These are phyloP conservation scores for Metschnikowia dekortorum DNA, from an alignment of 805 yeast genomes.

Conservation along the genomic window DNA sequence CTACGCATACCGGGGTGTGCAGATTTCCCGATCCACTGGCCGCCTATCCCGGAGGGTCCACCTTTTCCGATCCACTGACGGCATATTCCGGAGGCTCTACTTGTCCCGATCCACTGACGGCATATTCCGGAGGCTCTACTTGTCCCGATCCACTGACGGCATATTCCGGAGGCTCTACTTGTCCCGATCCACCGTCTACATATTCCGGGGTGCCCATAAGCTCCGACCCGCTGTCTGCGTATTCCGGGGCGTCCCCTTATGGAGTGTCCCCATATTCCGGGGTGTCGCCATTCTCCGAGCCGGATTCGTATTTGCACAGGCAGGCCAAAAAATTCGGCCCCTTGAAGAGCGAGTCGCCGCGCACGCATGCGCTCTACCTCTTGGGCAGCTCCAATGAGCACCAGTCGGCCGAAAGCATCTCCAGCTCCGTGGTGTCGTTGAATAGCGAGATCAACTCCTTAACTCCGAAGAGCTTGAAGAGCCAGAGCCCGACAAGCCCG, in stretches of 20 bases:
- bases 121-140: no score
- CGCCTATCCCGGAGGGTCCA: no score
- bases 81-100: no score
- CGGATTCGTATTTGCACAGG: not conserved
- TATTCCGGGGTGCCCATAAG: not conserved
- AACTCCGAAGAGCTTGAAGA: not conserved
- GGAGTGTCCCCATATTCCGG: no score
- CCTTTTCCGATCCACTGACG: no score
- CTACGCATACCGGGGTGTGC: no score
- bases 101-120: no score
- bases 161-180: no score
- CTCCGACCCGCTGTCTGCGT: not conserved
- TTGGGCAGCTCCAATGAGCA: not conserved
- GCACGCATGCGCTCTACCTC: not conserved
- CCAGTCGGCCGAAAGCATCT: not conserved
- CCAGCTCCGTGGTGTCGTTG: not conserved
- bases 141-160: no score
- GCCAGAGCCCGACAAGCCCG: not conserved
- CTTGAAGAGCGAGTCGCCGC: slow-evolving; percentile 1
- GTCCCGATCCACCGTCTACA: not conserved
- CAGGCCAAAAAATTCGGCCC: slow-evolving; percentile 9
- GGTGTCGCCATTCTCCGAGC: not conserved
- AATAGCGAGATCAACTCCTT: not conserved
- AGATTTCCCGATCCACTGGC: no score
- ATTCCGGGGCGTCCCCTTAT: not conserved